These are phyloP conservation scores for Colletotrichum phormii DNA, from an alignment of 2,329 filamentous ascomycete genomes.

Conservation along the genomic window DNA sequence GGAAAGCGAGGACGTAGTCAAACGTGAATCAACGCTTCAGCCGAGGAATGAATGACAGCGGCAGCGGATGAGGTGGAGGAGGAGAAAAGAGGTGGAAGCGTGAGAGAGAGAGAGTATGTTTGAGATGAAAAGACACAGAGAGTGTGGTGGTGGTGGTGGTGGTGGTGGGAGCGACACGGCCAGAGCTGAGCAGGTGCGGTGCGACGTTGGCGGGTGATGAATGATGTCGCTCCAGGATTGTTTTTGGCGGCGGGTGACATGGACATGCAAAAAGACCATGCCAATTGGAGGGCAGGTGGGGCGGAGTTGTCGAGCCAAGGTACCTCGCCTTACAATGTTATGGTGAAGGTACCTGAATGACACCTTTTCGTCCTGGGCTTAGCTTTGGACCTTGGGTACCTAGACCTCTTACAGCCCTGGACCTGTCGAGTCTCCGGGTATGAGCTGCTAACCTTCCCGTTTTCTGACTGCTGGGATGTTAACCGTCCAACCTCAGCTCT, in stretches of 20 bases:
- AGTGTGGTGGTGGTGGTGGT: background rate
- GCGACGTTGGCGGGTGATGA: conserved; percentile 24
- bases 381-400: background rate
- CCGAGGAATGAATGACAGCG: conserved; percentile 33
- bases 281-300: conserved; percentile 19
- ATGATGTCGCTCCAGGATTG: conserved; percentile 24
- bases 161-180: conserved; percentile 12
- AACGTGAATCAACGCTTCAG: conserved; percentile 20
- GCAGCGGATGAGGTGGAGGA: conserved; percentile 12
- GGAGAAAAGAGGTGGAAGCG: conserved; percentile 4
- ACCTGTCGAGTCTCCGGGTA: background rate
- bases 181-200: background rate
- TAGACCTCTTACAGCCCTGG: background rate
- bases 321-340: background rate
- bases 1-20: conserved; percentile 6
- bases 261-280: background rate
- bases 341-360: background rate
- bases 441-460: conserved; percentile 6
- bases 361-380: too few species aligned
- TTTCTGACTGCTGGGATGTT: conserved; percentile 11
- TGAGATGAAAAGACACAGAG: background rate
- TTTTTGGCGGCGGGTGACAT: conserved; percentile 16
- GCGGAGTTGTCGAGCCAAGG: background rate
- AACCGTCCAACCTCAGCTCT: background rate
- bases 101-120: background rate